Evolutionary conservation across 2,329 filamentous ascomycete species (phyloP).

Genomic region (Leptosphaerulina australis): DNA sequence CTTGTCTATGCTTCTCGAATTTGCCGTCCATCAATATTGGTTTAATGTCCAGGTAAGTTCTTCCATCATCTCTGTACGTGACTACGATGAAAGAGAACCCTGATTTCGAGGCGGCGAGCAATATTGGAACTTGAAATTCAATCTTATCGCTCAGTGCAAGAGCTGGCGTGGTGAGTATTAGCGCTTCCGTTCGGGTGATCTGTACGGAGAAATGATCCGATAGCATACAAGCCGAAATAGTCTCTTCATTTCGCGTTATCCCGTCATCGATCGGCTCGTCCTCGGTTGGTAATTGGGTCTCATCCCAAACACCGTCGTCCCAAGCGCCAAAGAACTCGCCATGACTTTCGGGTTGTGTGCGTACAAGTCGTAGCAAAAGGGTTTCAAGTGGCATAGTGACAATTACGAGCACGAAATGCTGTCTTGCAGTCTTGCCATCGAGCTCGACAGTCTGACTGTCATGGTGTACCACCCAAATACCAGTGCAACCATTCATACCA

Average conservation of each 20-base stretch:
- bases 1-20: conserved; percentile 16
- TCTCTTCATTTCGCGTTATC: conserved; percentile 40
- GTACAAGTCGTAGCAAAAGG: conserved; percentile 36
- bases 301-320: conserved; percentile 36
- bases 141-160: conserved; percentile 25
- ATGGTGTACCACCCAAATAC: conserved; percentile 48
- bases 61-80: conserved; percentile 26
- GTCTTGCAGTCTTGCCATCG: conserved; percentile 31
- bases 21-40: conserved; percentile 24
- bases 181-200: conserved; percentile 35
- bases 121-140: conserved; percentile 24
- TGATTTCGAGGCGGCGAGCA: conserved; percentile 30
- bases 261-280: conserved; percentile 31
- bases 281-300: conserved; percentile 29
- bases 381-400: conserved; percentile 46
- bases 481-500: conserved; percentile 42
- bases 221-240: conserved; percentile 37
- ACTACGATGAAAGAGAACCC: conserved; percentile 27
- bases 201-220: conserved; percentile 36
- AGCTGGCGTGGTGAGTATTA: conserved; percentile 30
- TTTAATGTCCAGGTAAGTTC: conserved; percentile 32
- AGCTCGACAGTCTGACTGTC: conserved; percentile 35
- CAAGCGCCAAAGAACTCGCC: conserved; percentile 29
- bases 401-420: conserved; percentile 46
- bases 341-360: conserved; percentile 28